A percentile compares a stretch with the other conserved stretches of the same genome.
phyloP scores from a whole-genome alignment of 495 filamentous ascomycete species.

The Cladorrhinum samala region DNA sequence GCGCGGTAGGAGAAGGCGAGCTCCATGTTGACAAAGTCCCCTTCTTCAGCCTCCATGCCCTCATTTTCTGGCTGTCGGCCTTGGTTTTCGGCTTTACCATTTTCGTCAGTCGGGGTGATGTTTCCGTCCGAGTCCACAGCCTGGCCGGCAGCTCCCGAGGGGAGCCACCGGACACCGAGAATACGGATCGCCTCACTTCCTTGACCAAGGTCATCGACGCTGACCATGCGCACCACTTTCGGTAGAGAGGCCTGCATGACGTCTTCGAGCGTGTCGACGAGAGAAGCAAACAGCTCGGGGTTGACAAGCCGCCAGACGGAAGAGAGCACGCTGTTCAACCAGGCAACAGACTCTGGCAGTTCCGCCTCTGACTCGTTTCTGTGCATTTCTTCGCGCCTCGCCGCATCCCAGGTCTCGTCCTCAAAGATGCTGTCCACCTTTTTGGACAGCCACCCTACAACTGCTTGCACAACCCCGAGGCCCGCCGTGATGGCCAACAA shows the following conservation, averaged over 20 bases:
- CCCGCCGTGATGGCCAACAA: conserved; percentile 24
- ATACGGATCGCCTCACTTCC: conserved; percentile 60
- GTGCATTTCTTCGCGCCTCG: conserved; percentile 40
- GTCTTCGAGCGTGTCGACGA: conserved; percentile 62
- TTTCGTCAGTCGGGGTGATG: conserved; percentile 25
- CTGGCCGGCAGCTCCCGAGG: conserved; percentile 55
- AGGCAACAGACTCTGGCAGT: conserved; percentile 55
- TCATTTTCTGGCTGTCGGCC: conserved; percentile 45
- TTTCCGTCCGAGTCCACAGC: conserved; percentile 52
- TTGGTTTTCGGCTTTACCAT: conserved; percentile 34
- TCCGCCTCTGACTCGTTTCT: conserved; percentile 30
- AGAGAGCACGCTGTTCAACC: conserved; percentile 58
- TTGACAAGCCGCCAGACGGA: conserved; percentile 66
- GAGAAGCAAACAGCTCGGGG: conserved; percentile 58
- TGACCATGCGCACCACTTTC: conserved; percentile 58
- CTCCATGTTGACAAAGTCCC: conserved; percentile 67
- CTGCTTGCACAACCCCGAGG: conserved; percentile 33
- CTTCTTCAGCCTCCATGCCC: conserved; percentile 68
- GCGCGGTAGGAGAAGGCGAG: conserved; percentile 64
- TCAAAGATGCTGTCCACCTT: conserved; percentile 51
- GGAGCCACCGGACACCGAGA: conserved; percentile 60
- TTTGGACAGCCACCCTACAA: conserved; percentile 49
- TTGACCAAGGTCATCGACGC: conserved; percentile 63
- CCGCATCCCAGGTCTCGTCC: conserved; percentile 57
- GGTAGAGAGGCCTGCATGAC: conserved; percentile 66